Base-by-base conservation (phyloP, 805 yeast genomes). In the Ogataea glucozyma region DNA sequence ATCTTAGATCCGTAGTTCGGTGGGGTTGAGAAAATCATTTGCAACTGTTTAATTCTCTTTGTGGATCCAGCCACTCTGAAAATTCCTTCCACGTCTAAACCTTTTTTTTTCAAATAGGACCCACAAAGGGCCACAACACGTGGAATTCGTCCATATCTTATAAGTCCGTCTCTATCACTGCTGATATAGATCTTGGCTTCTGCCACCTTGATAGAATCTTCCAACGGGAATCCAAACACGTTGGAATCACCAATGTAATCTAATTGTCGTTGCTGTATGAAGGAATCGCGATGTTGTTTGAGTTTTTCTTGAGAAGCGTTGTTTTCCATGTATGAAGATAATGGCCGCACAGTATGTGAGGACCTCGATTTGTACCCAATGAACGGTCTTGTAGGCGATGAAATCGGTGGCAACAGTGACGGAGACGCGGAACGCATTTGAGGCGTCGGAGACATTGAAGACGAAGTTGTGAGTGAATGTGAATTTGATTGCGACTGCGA, bases 121-220 rank as follows among this genome's bases (percentile, higher is more conserved):
- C 98, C 97, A 67, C 99, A 91, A 53, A 88, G 85, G 12, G 97
- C 98, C n/a, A 93, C 95, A 11, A 93, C 85, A 13, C 88, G 76
- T 0, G 99, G 99, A 14, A 93, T 87, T 40, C 81, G 72, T 17
- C 98, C 99, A 60, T 88, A 93, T 38, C 83, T 80, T 23, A 85
- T 77, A 44, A 81, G 77, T 20, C 81, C 83, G 52, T 81, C 80
- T 48, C 79, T 79, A 55, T 75, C 73, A 49, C 78, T 76, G 32
- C 83, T 71, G 6, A 85, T 78, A 26, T 83, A 77, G 40, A 88
- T 85, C 37, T 79, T 75, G 13, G 90, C 95, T 44, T 82, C 81
- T 0, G 98, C 96, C 46, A 82, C 75, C 24, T 73, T 65, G 37
- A 91, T 73, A 12, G 96, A 87, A 20, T 76, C 75, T 9, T 75